Evolutionary conservation across 2,329 filamentous ascomycete species (phyloP).

Genomic region (Beauveria medogensis): DNA sequence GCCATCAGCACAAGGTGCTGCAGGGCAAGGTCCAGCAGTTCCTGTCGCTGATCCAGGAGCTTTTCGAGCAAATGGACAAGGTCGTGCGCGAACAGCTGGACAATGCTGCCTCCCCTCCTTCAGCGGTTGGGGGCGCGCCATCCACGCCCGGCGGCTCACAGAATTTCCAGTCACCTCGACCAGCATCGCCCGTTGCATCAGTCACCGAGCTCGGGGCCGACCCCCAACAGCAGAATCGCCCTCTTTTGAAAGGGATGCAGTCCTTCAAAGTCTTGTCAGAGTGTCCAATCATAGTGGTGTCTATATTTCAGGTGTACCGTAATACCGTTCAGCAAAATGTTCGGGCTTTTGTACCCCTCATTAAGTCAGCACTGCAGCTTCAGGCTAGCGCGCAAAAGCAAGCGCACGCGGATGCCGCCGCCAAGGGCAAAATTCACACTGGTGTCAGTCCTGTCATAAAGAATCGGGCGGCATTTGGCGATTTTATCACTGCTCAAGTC

Average conservation of each 20-base stretch:
- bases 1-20: slow-evolving; percentile 81
- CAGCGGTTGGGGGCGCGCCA: slow-evolving; percentile 48
- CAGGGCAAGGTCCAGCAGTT: slow-evolving; percentile 77
- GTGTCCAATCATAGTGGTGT: slow-evolving; percentile 97
- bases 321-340: slow-evolving; percentile 74
- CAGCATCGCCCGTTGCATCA: slow-evolving; percentile 80
- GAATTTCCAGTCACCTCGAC: slow-evolving; percentile 79
- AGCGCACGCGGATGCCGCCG: slow-evolving; percentile 77
- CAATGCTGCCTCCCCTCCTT: slow-evolving; percentile 51
- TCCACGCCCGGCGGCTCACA: slow-evolving; percentile 59
- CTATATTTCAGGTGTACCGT: slow-evolving; percentile 91
- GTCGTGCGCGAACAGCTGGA: slow-evolving; percentile 96
- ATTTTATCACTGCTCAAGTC: slow-evolving; percentile 95
- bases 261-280: slow-evolving; percentile 98
- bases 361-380: slow-evolving; percentile 79
- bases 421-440: slow-evolving; percentile 75
- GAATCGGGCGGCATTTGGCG: slow-evolving; percentile 88
- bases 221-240: slow-evolving; percentile 69
- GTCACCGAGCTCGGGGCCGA: slow-evolving; percentile 72
- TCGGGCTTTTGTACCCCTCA: slow-evolving; percentile 83
- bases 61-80: slow-evolving; percentile 91
- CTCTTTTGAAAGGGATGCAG: slow-evolving; percentile 87
- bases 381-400: slow-evolving; percentile 91
- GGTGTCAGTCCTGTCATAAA: slow-evolving; percentile 91
- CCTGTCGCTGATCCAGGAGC: slow-evolving; percentile 82